phyloP scores from a whole-genome alignment of 2,329 filamentous ascomycete species.

The Tolypocladium album region DNA sequence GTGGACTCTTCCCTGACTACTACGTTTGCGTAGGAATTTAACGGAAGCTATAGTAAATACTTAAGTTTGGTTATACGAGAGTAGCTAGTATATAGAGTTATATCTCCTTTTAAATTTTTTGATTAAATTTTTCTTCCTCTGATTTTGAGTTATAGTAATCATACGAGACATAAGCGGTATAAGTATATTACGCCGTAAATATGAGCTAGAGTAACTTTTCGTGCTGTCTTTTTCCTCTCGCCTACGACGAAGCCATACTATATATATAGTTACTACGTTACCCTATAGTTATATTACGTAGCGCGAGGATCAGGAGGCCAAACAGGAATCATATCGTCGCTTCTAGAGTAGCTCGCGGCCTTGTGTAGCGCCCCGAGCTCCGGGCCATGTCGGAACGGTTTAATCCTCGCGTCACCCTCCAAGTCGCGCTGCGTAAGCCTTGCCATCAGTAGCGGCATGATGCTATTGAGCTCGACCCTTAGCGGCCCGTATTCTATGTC shows the following conservation, averaged over 20 bases:
- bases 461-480: not conserved
- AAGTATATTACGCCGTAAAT: no score
- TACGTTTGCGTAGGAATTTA: not conserved
- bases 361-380: not conserved
- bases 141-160: no score
- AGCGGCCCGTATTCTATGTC: not conserved
- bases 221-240: no score
- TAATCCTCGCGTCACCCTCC: not conserved
- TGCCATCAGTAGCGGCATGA: constrained; percentile 1
- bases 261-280: not conserved
- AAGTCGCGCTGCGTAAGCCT: not conserved
- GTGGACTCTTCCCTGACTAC: not conserved
- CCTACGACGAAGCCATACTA: no score
- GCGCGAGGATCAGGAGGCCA: not conserved
- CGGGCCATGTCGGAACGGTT: not conserved
- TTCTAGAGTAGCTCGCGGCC: not conserved
- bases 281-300: not conserved
- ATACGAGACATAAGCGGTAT: no score
- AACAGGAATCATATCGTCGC: not conserved
- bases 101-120: no score
- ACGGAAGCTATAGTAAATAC: no score
- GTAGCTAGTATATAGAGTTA: no score
- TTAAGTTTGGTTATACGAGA: no score
- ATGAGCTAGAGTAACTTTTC: no score
- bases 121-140: no score